phyloP scores from a whole-genome alignment of 2,329 filamentous ascomycete genomes.

The Leptographium procerum region DNA sequence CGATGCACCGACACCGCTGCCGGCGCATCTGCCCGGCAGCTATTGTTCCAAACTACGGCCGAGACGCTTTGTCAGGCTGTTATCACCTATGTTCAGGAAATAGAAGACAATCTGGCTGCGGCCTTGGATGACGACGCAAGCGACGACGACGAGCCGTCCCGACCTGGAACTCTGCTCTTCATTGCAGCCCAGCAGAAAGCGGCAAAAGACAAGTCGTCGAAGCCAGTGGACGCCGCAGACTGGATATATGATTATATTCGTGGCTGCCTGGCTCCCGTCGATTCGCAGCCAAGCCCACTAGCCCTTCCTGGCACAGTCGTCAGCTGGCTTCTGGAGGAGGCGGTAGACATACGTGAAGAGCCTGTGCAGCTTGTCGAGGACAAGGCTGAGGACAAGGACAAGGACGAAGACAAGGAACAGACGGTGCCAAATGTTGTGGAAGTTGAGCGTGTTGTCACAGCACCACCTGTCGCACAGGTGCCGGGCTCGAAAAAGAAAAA shows the following conservation, averaged over 20 bases:
- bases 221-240: not conserved
- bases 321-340: not conserved
- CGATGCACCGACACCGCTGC: not conserved
- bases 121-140: not conserved
- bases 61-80: not conserved
- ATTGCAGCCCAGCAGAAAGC: not conserved
- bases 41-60: not conserved
- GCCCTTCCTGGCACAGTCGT: not conserved
- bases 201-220: not conserved
- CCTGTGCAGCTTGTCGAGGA: not conserved
- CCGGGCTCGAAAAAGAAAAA: not conserved
- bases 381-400: too few relatives aligned
- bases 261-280: not conserved
- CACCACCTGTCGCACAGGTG: not conserved
- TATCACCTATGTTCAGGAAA: not conserved
- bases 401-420: not conserved
- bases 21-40: not conserved
- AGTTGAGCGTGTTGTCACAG: not conserved
- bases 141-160: not conserved
- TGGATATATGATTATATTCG: not conserved
- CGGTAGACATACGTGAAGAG: not conserved
- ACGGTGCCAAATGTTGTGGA: not conserved
- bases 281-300: not conserved
- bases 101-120: not conserved
- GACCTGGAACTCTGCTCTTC: not conserved